Evolutionary conservation across 163 green algal genomes (phyloP), one percentile per base, ranked within the genome.

Genomic region (Scenedesmus sp.): DNA sequence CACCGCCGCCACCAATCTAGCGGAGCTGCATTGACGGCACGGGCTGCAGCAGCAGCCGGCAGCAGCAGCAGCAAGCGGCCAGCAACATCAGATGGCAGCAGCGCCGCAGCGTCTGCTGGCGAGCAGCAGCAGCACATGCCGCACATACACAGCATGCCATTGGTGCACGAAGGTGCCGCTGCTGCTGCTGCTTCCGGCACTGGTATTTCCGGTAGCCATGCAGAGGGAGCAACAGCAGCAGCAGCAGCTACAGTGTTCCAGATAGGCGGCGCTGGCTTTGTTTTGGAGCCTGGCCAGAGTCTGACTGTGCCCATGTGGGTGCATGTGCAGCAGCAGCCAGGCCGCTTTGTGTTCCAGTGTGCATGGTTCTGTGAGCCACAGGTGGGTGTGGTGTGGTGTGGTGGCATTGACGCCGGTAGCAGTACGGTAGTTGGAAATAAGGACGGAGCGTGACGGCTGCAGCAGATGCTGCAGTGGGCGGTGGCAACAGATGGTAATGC

Each of bases 291-390:
- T 13, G 93, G 93, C 1, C 60, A 94, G 73, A 82, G 70, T n/a
- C 67, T 96, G 83, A 54, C 92, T 46, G 95, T 95, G 93, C 93
- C 94, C 46, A 66, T 97, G 91, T 96, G 94, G 95, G 81, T 97
- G 86, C 95, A 97, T 91, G 92, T 95, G 5, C 85, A 10, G 82
- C 60, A 52, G 54, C 84, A 84, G 91, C 12, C 91, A 34, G 94
- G 94, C 34, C 79, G 62, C 4, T 84, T 96, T 26, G 74, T 79
- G 57, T 92, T 97, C 60, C 88, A 96, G 56, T 83, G 92, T 20
- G 91, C 94, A 10, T 96, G 94, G 90, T 96, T 95, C 89, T 96
- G 93, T 76, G 94, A 97, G 84, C 93, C 94, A 0, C 20, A 86
- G 94, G 93, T 96, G 88, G 84, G 56, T 73, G 26, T 26, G 26